These are phyloP conservation scores for Ceratocystis ficicola DNA, from an alignment of 2,329 filamentous ascomycete species.

Conservation along the genomic window DNA sequence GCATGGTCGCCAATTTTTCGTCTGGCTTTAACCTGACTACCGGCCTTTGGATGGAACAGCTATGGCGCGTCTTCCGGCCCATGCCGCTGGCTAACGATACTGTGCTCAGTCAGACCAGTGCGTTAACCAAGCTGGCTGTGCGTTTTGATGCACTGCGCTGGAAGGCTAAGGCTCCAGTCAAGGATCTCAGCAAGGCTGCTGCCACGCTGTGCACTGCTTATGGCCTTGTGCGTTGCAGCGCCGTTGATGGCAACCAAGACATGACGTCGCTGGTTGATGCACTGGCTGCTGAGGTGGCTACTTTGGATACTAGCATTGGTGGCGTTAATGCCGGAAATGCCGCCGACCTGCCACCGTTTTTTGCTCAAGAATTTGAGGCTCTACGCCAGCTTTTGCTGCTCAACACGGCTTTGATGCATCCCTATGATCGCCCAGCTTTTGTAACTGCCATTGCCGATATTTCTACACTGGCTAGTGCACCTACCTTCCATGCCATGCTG, in stretches of 20 bases:
- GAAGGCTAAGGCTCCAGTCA: constrained; percentile 42
- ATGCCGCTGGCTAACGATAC: constrained; percentile 38
- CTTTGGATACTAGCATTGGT: constrained; percentile 38
- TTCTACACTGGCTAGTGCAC: constrained; percentile 38
- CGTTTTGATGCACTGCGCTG: constrained; percentile 51
- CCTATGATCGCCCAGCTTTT: constrained; percentile 10
- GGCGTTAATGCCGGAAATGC: constrained; percentile 27
- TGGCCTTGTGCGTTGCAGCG: constrained; percentile 38
- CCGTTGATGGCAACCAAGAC: constrained; percentile 29
- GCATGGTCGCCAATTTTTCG: constrained; percentile 47
- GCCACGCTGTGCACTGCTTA: constrained; percentile 45
- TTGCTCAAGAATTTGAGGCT: constrained; percentile 44
- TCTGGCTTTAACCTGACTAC: constrained; percentile 60
- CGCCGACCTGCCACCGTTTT: constrained; percentile 36
- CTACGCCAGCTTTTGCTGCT: constrained; percentile 43
- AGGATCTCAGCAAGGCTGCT: constrained; percentile 42
- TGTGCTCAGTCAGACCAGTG: constrained; percentile 36
- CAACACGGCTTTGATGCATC: constrained; percentile 24
- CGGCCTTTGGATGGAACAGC: constrained; percentile 64
- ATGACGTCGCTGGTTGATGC: constrained; percentile 39
- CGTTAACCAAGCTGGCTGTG: constrained; percentile 44
- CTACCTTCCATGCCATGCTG: constrained; percentile 35
- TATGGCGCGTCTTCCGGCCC: constrained; percentile 66
- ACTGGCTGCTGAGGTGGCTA: constrained; percentile 40
- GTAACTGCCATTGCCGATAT: constrained; percentile 29